Evolutionary conservation across 2,329 filamentous ascomycete genomes (phyloP).

Genomic region (Claviceps fusiformis): DNA sequence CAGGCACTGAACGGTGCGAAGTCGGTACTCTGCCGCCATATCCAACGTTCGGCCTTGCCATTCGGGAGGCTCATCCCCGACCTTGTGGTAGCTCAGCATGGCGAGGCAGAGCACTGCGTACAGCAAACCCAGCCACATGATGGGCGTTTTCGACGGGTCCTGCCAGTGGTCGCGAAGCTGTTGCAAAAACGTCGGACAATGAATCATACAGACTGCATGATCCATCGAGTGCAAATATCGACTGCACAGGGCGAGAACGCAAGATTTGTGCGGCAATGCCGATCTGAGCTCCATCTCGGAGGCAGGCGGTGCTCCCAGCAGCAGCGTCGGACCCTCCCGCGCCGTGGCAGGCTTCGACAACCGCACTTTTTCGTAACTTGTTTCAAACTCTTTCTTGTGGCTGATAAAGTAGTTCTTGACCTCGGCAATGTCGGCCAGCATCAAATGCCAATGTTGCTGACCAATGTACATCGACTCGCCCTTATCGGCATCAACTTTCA

Average conservation of each 20-base stretch:
- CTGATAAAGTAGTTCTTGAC: constrained; percentile 80
- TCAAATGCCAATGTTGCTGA: constrained; percentile 70
- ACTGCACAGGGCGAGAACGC: constrained; percentile 71
- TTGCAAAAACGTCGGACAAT: constrained; percentile 73
- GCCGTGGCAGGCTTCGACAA: constrained; percentile 48
- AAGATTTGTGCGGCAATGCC: constrained; percentile 66
- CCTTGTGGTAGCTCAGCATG: constrained; percentile 65
- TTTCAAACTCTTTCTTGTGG: constrained; percentile 81
- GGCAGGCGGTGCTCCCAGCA: constrained; percentile 62
- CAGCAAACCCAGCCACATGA: constrained; percentile 67
- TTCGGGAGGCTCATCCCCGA: constrained; percentile 67
- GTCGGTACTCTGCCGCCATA: constrained; percentile 49
- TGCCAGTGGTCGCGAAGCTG: constrained; percentile 55
- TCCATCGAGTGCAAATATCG: constrained; percentile 82
- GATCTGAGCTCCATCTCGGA: constrained; percentile 66
- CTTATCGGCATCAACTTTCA: constrained; percentile 68
- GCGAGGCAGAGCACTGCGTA: constrained; percentile 67
- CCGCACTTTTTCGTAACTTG: constrained; percentile 64
- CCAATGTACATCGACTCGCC: constrained; percentile 71
- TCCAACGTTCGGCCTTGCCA: constrained; percentile 55
- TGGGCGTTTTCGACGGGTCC: constrained; percentile 55
- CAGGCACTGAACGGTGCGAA: constrained; percentile 65
- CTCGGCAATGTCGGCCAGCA: constrained; percentile 73
- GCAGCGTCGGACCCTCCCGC: constrained; percentile 56
- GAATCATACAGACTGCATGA: constrained; percentile 59